A percentile compares a stretch with the other conserved stretches of the same genome.
These are phyloP conservation scores for Aspergillus ochraceus DNA, from an alignment of 2,329 filamentous ascomycete genomes.

Conservation along the genomic window DNA sequence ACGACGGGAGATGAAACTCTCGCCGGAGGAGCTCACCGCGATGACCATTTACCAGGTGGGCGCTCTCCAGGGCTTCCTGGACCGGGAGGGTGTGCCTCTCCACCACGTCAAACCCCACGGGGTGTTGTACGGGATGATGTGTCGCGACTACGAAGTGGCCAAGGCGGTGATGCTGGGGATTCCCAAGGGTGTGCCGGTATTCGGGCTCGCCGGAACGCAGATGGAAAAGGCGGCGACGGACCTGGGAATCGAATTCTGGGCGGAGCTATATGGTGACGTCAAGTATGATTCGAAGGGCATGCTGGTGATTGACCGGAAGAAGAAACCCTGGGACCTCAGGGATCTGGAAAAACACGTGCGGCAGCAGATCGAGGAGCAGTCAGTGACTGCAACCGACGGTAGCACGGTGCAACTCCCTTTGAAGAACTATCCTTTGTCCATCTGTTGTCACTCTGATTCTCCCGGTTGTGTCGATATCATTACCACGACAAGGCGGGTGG, in stretches of 20 bases:
- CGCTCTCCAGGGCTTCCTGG: conserved; percentile 60
- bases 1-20: conserved; percentile 60
- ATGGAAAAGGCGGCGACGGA: conserved; percentile 57
- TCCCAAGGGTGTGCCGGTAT: conserved; percentile 52
- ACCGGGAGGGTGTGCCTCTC: conserved; percentile 55
- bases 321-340: conserved; percentile 49
- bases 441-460: conserved; percentile 52
- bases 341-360: conserved; percentile 44
- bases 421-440: conserved; percentile 43
- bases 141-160: conserved; percentile 52
- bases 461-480: conserved; percentile 49
- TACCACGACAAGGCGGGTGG: conserved; percentile 39
- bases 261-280: conserved; percentile 58
- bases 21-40: conserved; percentile 57
- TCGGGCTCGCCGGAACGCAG: conserved; percentile 55
- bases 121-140: conserved; percentile 60
- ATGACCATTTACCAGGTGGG: conserved; percentile 64
- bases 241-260: conserved; percentile 54
- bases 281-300: conserved; percentile 54
- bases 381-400: conserved; percentile 45
- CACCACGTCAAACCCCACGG: conserved; percentile 66
- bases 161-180: conserved; percentile 56
- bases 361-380: conserved; percentile 44
- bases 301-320: conserved; percentile 59
- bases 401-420: conserved; percentile 40